Base-by-base conservation (phyloP, 108 stramenopile genomes). In the Skeletonema grethae region DNA sequence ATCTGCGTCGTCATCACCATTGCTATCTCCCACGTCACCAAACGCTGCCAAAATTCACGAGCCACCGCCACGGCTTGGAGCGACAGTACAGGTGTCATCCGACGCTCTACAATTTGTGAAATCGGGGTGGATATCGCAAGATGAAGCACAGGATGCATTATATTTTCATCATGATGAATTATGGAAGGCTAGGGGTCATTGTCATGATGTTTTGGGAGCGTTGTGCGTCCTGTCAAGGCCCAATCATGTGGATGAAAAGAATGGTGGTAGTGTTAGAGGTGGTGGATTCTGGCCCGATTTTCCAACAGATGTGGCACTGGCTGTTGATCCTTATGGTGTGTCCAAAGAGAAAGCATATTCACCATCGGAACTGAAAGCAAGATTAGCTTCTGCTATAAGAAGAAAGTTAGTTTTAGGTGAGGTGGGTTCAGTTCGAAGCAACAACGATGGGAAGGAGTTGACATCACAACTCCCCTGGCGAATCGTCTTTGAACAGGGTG, bases 111-210 rank as follows among this genome's bases (percentile, higher is more conserved):
- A 82, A 59, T 87, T 87, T 69, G 92, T 89, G 0, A 73, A 80
- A 24, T 80, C 80, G 20, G 83, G 84, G 18, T 89, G 88, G 90
- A 61, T 82, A 11, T 76, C 88, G 56, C 86, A 85, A 46, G 94
- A 95, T 78, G 91, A 92, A 78, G 87, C 89, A 5, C 94, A 95
- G 68, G 94, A 95, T 81, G 90, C 92, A 3, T 66, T 95, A 57
- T 95, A 90, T 69, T 95, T 91, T 69, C 90, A 90, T 83, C 91
- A 90, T 67, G 90, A 80, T 59, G 89, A 32, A 70, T 82, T 92
- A 77, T 90, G 65, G 84, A 83, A 61, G 67, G 87, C 46, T 48
- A 70, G 69, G 74, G 82, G 24, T 29, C 83, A 84, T 77, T 86
- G 85, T 7, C 91, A 93, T 65, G 94, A 95, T 80, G 77, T 95